Base-by-base conservation (phyloP, 768 basidiomycete species). In the Leucocoprinus sp. region DNA sequence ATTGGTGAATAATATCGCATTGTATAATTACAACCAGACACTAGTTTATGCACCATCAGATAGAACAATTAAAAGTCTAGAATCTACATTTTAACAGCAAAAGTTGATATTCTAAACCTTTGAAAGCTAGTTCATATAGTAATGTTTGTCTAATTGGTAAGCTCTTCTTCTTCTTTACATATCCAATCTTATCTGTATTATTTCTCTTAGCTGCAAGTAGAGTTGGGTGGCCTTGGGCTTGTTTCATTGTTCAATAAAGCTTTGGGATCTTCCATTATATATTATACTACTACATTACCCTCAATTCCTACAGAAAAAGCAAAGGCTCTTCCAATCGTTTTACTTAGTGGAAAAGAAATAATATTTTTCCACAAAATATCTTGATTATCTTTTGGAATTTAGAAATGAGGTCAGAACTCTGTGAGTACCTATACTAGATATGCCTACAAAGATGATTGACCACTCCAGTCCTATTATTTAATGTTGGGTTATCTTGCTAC, bases 31-130 rank as follows among this genome's bases (percentile, higher is more conserved):
- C 50, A 92, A 96, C 53, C 93, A 93, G 60, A 96, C 86, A 2
- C 88, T 97, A 36, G 75, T 97, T 31, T 91, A 93, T 45, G 93
- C 89, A 0, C 98, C 96, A 0, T 95, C 93, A 2, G 95, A 98
- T 58, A 93, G 93, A 14, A 91, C 92, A 11, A 71, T 99, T 54
- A n/a, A 87, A 93, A 57, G 80, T 90, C 0, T 98, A 95, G 95
- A 82, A 73, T 43, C 95, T 96, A 0, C 92, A 97, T 58, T 69
- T 78, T 0, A 52, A 67, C 9, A 58, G 69, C 14, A 65, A 75
- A 11, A 27, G 26, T 27, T 5, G 26, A 27, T 27, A 5, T 6
- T 63, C 74, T 4, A 80, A 84, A 39, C 88, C 92, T 2, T 65
- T 70, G 1, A 68, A 74, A 9, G 66, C 93, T 34, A 92, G 91